Base-by-base conservation (phyloP, 352 stramenopile species). In the Phytopythium chamaehyphon region DNA sequence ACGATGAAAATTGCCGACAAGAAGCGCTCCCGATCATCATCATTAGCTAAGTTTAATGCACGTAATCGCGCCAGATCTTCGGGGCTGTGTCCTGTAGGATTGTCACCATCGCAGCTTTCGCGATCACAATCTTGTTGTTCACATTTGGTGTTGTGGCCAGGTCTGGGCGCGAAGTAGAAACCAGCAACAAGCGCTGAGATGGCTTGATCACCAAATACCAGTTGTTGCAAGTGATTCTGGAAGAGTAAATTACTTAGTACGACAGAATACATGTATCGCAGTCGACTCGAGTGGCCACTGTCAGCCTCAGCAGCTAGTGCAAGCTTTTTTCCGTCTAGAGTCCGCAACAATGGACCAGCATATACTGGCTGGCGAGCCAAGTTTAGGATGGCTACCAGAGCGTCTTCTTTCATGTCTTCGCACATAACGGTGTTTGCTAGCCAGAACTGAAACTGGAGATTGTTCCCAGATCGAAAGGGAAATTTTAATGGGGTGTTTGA, bases 161-260 rank as follows among this genome's bases (percentile, higher is more conserved):
- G 28, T 5, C 28, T 18, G 36, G 73, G 15, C n/a, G 33, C 33
- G 6, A 77, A 84, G 38, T 78, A 65, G 40, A 86, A 86, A 1
- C 71, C 78, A 9, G 70, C 66, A 2, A 90, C 62, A 16, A 89
- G 56, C 23, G 70, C 64, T 11, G 65, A 64, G 3, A 90, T 50
- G 1, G 80, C 71, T 38, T 77, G 52, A 37, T 90, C 76, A 0
- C 73, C 77, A 26, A 82, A 82, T 23, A 90, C 64, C 36, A 85
- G 54, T 19, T 85, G 69, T 48, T 89, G 83, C 8, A 90, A 51
- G 4, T 73, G 71, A 24, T 43, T 79, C 38, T 90, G 74, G 38
- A 93, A 88, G 9, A 90, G 52, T 23, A 89, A 42, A 35, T 90
- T 90, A 50, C 69, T 84, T 1, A 93, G 33, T 23, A 89, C 66